A percentile compares a stretch with the other conserved stretches of the same genome.
Conservation (phyloP, 441 rosid genomes). For the Rhodomyrtus psidioides region DNA sequence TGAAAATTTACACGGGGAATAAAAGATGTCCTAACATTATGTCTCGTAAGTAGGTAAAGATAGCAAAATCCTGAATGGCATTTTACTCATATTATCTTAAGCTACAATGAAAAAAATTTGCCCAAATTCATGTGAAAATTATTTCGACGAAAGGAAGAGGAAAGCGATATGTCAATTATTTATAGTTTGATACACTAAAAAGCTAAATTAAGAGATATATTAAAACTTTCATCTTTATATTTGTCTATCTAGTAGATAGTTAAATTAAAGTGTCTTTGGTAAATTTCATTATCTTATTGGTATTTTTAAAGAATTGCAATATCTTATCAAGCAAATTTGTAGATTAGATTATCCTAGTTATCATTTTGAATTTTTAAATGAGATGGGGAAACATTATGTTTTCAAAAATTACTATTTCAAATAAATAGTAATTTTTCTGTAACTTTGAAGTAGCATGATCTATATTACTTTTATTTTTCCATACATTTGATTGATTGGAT, state of each 20-base stretch:
- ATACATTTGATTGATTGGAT: neutral
- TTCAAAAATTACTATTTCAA: neutral
- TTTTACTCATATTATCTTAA: neutral
- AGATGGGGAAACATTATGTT: neutral
- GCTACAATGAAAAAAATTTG: too few relatives aligned
- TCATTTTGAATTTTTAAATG: neutral
- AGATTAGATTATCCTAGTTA: neutral
- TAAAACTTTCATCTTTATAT: too few relatives aligned
- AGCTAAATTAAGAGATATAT: too few relatives aligned
- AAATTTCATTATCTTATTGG: neutral
- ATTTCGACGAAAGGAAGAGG: too few relatives aligned
- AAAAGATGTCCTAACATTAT: neutral
- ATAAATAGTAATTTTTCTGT: neutral
- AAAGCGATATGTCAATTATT: too few relatives aligned
- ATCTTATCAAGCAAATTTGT: neutral
- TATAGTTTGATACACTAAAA: too few relatives aligned
- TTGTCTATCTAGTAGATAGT: too few relatives aligned
- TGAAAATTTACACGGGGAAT: neutral
- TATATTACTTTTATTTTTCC: neutral
- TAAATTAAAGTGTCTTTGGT: too few relatives aligned
- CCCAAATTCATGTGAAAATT: too few relatives aligned
- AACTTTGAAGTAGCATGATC: neutral
- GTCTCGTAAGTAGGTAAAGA: neutral
- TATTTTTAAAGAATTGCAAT: neutral
- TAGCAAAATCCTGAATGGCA: rapidly evolving